Percentiles rank a stretch among this genome's conserved stretches.
phyloP scores from a whole-genome alignment of 306 rosid species.

The peach (Prunus persica) region DNA sequence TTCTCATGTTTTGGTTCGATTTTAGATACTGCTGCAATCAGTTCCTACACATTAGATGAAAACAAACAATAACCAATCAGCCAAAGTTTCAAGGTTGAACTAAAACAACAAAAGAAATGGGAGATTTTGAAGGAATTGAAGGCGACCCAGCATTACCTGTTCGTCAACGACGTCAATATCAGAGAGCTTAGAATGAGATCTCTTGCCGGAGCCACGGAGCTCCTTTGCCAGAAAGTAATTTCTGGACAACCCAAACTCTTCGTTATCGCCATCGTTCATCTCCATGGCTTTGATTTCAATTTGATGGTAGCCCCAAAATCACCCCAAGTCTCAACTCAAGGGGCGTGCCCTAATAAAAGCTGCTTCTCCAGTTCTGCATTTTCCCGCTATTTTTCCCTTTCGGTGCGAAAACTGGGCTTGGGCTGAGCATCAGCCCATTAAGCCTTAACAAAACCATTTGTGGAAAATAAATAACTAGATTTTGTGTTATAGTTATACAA shows the following conservation, averaged over 20 bases:
- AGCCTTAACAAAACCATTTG: not conserved
- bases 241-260: slow-evolving; percentile 70
- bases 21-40: slow-evolving; percentile 55
- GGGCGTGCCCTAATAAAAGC: slow-evolving; percentile 3
- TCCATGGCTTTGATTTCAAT: slow-evolving; percentile 32
- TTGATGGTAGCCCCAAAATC: not conserved
- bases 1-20: slow-evolving; percentile 75
- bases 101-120: not conserved
- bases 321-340: not conserved
- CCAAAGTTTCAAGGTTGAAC: not conserved
- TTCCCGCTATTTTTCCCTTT: slow-evolving; percentile 25
- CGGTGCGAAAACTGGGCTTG: not conserved
- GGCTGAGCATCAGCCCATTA: not conserved
- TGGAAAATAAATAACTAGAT: too few relatives aligned
- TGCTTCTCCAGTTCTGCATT: not conserved
- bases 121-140: not conserved
- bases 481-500: too few relatives aligned
- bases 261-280: slow-evolving; percentile 45
- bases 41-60: slow-evolving; percentile 42
- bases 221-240: slow-evolving; percentile 89
- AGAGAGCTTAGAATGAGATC: slow-evolving; percentile 62
- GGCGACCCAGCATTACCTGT: slow-evolving; percentile 37
- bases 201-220: slow-evolving; percentile 56
- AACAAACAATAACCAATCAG: not conserved
- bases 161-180: slow-evolving; percentile 75